Conservation (phyloP, 208 protist genomes). For the Leishmania arabica region DNA sequence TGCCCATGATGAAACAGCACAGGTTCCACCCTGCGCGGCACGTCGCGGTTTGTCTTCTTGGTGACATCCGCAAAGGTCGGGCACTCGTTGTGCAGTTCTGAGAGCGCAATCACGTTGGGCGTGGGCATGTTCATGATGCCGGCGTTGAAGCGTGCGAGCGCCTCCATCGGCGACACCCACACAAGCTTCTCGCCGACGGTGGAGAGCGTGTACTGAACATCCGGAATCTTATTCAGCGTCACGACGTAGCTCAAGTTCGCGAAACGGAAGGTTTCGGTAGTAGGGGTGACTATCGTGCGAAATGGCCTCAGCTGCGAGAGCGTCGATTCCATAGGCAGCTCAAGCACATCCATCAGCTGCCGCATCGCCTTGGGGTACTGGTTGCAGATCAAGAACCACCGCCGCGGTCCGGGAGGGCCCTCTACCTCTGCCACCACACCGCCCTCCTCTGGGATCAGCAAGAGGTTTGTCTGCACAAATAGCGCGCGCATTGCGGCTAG, state of each 20-base stretch:
- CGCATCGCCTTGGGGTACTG: slow-evolving; percentile 66
- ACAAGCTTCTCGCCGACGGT: slow-evolving; percentile 74
- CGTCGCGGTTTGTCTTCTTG: slow-evolving; percentile 50
- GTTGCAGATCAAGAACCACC: slow-evolving; percentile 79
- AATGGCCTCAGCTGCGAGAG: slow-evolving; percentile 77
- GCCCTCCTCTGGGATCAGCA: slow-evolving; percentile 84
- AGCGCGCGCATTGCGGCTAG: slow-evolving; percentile 81
- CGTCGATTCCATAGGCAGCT: slow-evolving; percentile 84
- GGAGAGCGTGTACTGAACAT: slow-evolving; percentile 80
- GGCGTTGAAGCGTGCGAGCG: slow-evolving; percentile 88
- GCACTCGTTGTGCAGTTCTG: slow-evolving; percentile 85
- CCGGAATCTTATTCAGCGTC: slow-evolving; percentile 75
- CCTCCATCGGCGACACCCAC: slow-evolving; percentile 91
- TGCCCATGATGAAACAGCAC: slow-evolving; percentile 75
- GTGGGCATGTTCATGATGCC: slow-evolving; percentile 92
- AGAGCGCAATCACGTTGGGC: slow-evolving; percentile 78
- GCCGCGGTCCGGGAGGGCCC: slow-evolving; percentile 77
- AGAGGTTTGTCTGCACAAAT: slow-evolving; percentile 69
- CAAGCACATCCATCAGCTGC: slow-evolving; percentile 78
- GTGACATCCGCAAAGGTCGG: slow-evolving; percentile 79
- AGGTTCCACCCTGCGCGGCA: slow-evolving; percentile 49
- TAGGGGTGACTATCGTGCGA: slow-evolving; percentile 73
- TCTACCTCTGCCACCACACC: slow-evolving; percentile 85
- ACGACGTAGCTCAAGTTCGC: slow-evolving; percentile 79
- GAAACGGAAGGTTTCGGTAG: slow-evolving; percentile 85